Evolutionary conservation across 495 filamentous ascomycete genomes (phyloP).

Genomic region (Neurospora tetraspora): DNA sequence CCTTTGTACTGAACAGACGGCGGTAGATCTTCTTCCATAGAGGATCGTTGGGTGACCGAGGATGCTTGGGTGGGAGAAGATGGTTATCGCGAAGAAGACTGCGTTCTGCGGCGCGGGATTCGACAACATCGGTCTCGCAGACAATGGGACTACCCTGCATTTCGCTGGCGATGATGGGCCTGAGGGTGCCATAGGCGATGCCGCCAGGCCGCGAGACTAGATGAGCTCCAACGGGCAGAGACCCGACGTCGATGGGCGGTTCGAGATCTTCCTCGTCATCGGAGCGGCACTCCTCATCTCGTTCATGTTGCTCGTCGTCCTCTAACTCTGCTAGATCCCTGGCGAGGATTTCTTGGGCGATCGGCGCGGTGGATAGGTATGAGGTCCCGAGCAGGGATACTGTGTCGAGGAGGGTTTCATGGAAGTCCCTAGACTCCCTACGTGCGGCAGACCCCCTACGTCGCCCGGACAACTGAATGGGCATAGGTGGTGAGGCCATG

Average conservation of each 20-base stretch:
- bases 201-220: conserved; percentile 58
- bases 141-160: conserved; percentile 50
- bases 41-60: conserved; percentile 10
- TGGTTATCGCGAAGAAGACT: conserved; percentile 70
- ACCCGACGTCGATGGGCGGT: conserved; percentile 22
- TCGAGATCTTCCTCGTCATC: conserved; percentile 26
- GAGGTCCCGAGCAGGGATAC: conserved; percentile 36
- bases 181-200: conserved; percentile 50
- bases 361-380: conserved; percentile 30
- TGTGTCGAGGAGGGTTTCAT: conserved; percentile 4
- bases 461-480: neutral
- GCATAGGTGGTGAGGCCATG: neutral
- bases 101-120: conserved; percentile 61
- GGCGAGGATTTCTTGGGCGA: conserved; percentile 59
- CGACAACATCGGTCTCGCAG: conserved; percentile 28
- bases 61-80: conserved; percentile 56
- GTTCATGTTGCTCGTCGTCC: conserved; percentile 31
- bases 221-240: conserved; percentile 25
- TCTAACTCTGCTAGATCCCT: conserved; percentile 53
- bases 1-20: conserved; percentile 35
- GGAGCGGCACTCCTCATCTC: conserved; percentile 1
- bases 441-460: neutral
- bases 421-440: neutral
- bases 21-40: conserved; percentile 24
- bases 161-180: conserved; percentile 31